Base-by-base conservation (phyloP, 345 rosid genomes). In the Eucalyptus albens region DNA sequence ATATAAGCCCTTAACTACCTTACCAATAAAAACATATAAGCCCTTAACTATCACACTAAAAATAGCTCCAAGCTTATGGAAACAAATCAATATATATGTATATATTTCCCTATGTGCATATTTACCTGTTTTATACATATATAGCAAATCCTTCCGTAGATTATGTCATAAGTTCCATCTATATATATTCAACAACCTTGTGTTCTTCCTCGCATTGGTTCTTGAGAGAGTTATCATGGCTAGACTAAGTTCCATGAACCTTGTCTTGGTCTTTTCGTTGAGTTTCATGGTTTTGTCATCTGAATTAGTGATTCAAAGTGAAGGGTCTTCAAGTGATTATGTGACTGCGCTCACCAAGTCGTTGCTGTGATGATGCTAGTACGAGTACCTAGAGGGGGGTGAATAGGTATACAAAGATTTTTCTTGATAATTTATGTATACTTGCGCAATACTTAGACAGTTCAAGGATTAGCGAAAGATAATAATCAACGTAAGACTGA, bases 341-440 rank as follows among this genome's bases (percentile, higher is more conserved):
- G 92, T 91, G 50, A 88, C 89, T 29, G 98, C 98, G 65, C 94
- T 96, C 47, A 91, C 95, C 22, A 95, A 96, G 93, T 93, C 94
- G 86, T 88, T 96, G 91, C 91, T n/a, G n/a, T n/a, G n/a, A n/a
- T n/a, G n/a, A n/a, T n/a, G n/a, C n/a, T n/a, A n/a, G n/a, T n/a
- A n/a, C n/a, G n/a, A n/a, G n/a, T n/a, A n/a, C n/a, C n/a, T n/a
- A n/a, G n/a, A n/a, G n/a, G n/a, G n/a, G n/a, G n/a, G n/a, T n/a
- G n/a, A n/a, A n/a, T n/a, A n/a, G n/a, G n/a, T n/a, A n/a, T n/a
- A n/a, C n/a, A n/a, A n/a, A n/a, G n/a, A n/a, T n/a, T n/a, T n/a
- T n/a, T n/a, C n/a, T n/a, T n/a, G n/a, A n/a, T n/a, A n/a, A n/a
- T n/a, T n/a, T n/a, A n/a, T n/a, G n/a, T n/a, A n/a, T n/a, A n/a